Percentiles rank a stretch among this genome's conserved stretches.
phyloP scores from a whole-genome alignment of 2,329 filamentous ascomycete species.

The Didymellaceae sp. region DNA sequence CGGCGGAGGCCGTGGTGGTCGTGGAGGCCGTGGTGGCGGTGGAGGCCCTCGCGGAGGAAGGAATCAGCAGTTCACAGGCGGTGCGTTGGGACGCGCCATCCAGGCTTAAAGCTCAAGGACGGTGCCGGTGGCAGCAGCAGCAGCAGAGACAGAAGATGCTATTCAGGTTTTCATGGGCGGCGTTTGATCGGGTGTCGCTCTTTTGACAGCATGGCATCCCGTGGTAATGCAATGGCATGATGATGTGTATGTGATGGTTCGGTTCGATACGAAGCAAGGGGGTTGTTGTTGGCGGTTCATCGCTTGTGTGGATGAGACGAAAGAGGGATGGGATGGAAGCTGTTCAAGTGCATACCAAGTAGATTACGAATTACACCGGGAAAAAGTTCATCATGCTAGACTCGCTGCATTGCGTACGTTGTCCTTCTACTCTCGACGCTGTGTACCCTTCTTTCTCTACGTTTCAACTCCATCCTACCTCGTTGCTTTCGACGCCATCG shows the following conservation, averaged over 20 bases:
- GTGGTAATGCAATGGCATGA: constrained; percentile 21
- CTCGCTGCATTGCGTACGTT: no score
- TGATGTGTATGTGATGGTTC: no score
- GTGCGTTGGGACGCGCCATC: constrained; percentile 70
- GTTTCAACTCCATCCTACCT: no score
- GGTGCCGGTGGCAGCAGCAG: no score
- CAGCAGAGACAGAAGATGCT: constrained; percentile 1
- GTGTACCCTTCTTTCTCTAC: no score
- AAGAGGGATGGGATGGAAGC: background rate
- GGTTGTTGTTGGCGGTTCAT: no score
- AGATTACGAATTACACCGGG: constrained; percentile 18
- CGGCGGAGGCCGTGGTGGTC: constrained; percentile 63
- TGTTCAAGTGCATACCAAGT: constrained; percentile 19
- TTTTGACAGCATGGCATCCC: constrained; percentile 9
- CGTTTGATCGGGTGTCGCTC: constrained; percentile 14
- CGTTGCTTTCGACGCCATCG: no score
- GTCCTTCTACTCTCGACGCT: no score
- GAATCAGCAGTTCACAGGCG: constrained; percentile 81
- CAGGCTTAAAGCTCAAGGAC: constrained; percentile 53
- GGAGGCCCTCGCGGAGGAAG: constrained; percentile 63
- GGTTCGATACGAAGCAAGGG: constrained; percentile 2
- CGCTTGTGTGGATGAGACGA: background rate
- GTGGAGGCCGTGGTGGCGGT: constrained; percentile 70
- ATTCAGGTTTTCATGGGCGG: constrained; percentile 20
- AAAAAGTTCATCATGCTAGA: constrained; percentile 21